Evolutionary conservation across 495 filamentous ascomycete species (phyloP).

Genomic region (Staphylotrichum tortipilum): DNA sequence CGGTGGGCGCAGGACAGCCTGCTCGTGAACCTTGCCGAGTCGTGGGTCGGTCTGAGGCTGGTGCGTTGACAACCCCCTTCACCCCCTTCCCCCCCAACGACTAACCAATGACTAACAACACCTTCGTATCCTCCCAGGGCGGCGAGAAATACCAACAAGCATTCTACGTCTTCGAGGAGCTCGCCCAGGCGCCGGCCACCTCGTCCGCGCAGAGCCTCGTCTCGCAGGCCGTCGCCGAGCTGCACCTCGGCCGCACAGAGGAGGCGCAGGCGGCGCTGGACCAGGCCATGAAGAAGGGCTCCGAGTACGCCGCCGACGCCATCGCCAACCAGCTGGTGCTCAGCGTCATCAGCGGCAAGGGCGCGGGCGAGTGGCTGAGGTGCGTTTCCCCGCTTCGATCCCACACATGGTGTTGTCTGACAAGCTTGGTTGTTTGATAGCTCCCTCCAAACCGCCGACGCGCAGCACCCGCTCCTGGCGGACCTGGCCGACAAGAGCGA

Average conservation of each 20-base stretch:
- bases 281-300: constrained; percentile 67
- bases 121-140: constrained; percentile 46
- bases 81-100: neutral
- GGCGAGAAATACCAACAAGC: constrained; percentile 94
- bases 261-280: constrained; percentile 84
- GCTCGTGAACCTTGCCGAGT: constrained; percentile 88
- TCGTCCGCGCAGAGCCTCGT: constrained; percentile 61
- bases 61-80: too few relatives aligned
- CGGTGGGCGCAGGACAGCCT: constrained; percentile 94
- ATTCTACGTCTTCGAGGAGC: constrained; percentile 97
- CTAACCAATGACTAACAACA: neutral
- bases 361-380: constrained; percentile 50
- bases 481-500: constrained; percentile 70
- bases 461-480: constrained; percentile 55
- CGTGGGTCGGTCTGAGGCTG: constrained; percentile 83
- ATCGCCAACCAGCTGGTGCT: constrained; percentile 78
- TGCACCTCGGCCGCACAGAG: constrained; percentile 80
- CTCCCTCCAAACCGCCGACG: constrained; percentile 46
- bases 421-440: constrained; percentile 26
- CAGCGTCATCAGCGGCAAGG: constrained; percentile 64
- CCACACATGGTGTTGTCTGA: neutral
- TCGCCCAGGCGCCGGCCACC: constrained; percentile 74
- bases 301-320: constrained; percentile 58
- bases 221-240: constrained; percentile 82
- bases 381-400: constrained; percentile 39